Conservation (phyloP, 1,284 basidiomycete species). For the Wallemia ichthyophaga region DNA sequence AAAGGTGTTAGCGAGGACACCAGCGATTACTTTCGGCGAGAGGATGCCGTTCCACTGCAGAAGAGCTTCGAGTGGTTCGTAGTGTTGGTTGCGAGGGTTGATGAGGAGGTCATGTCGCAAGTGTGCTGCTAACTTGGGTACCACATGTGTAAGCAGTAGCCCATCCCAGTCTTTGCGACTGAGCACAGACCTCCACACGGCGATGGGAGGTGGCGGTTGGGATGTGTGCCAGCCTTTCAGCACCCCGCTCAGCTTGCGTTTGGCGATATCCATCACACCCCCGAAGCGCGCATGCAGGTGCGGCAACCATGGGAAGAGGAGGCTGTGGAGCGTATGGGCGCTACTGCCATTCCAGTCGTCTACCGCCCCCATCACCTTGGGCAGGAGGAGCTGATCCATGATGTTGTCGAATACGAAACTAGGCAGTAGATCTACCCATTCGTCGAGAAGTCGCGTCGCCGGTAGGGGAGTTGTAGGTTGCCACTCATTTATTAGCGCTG, state of each 20-base stretch:
- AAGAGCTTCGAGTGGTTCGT: conserved; percentile 47
- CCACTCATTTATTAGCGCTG: conserved; percentile 55
- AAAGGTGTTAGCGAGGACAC: conserved; percentile 62
- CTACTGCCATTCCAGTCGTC: conserved; percentile 43
- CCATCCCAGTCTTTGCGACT: conserved; percentile 58
- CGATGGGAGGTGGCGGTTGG: conserved; percentile 1
- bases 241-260: conserved; percentile 46
- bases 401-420: conserved; percentile 78
- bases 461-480: conserved; percentile 35
- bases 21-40: conserved; percentile 40
- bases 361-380: conserved; percentile 62
- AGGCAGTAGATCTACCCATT: conserved; percentile 63
- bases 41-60: conserved; percentile 46
- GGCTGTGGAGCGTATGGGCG: conserved; percentile 30
- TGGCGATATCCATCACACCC: conserved; percentile 50
- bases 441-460: conserved; percentile 53
- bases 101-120: conserved; percentile 55
- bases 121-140: conserved; percentile 54
- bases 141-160: conserved; percentile 58
- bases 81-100: conserved; percentile 63
- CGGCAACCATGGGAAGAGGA: conserved; percentile 90
- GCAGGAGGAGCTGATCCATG: conserved; percentile 75
- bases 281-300: conserved; percentile 49
- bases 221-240: conserved; percentile 42
- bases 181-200: conserved; percentile 26